Base-by-base conservation (phyloP, 352 stramenopile genomes). In the Phytophthora colocasiae region DNA sequence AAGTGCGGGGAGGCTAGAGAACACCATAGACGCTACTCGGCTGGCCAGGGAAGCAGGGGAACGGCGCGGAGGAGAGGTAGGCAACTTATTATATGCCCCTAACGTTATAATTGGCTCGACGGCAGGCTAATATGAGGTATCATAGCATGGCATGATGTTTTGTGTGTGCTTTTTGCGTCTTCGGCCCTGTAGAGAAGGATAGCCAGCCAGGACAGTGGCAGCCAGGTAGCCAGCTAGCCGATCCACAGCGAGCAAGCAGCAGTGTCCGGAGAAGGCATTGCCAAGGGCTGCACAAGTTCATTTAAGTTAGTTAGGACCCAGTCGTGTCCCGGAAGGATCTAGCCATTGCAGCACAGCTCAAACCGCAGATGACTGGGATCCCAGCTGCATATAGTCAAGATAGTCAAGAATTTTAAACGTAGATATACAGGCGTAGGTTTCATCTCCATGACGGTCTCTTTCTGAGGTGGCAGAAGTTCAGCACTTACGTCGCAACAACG, bases 71-170 rank as follows among this genome's bases (percentile, higher is more conserved):
- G 48, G 53, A 29, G 49, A 71, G 65, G 60, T 73, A 66, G 60
- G 57, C 45, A 58, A 69, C 44, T 63, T 69, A 68, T 74, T 72
- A 75, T 78, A 61, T 68, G 66, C 57, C 46, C 41, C 53, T 58
- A 71, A 69, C 44, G 58, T 71, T 75, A 71, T 63, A 71, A 66
- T 73, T 69, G 70, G 70, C 70, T 70, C 70, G 53, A 66, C 19
- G 70, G 70, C 40, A 78, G 66, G 65, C 70, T 78, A 75, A 78
- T 78, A 78, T 73, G 63, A 69, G 66, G 62, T 75, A 75, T 46
- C 45, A 75, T 71, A 71, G 67, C 51, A 71, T 67, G 38, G 36
- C 31, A 57, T 47, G 27, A 58, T 58, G 41, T 41, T n/a, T 29
- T 60, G 47, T 63, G 55, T 58, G 59, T 22, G 24, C 51, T 69